Evolutionary conservation across 768 basidiomycete genomes (phyloP).

Genomic region (Pulveroboletus sp.): DNA sequence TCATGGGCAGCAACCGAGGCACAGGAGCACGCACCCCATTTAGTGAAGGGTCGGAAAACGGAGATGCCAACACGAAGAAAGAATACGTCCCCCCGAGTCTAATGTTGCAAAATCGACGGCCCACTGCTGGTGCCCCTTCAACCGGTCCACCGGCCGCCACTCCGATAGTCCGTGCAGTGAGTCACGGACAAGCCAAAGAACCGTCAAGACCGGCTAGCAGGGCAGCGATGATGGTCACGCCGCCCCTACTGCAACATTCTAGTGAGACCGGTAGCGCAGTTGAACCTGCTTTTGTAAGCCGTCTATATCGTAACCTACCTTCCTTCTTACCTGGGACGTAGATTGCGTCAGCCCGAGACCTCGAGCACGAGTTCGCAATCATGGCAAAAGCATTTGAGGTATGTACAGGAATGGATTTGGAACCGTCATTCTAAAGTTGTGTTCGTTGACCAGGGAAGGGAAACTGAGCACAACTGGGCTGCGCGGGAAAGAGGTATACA

Average conservation of each 20-base stretch:
- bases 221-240: slow-evolving; percentile 42
- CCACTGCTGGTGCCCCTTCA: slow-evolving; percentile 36
- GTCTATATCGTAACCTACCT: not conserved
- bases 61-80: slow-evolving; percentile 34
- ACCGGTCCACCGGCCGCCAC: slow-evolving; percentile 24
- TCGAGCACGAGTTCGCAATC: slow-evolving; percentile 78
- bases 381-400: slow-evolving; percentile 86
- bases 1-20: slow-evolving; percentile 46
- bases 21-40: slow-evolving; percentile 41
- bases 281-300: slow-evolving; percentile 66
- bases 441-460: slow-evolving; percentile 71
- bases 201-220: slow-evolving; percentile 60
- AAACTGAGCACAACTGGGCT: slow-evolving; percentile 96
- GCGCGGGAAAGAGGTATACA: slow-evolving; percentile 73
- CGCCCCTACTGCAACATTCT: slow-evolving; percentile 40
- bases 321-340: slow-evolving; percentile 26
- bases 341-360: slow-evolving; percentile 83
- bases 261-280: slow-evolving; percentile 47
- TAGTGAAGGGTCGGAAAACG: slow-evolving; percentile 63
- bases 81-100: slow-evolving; percentile 79
- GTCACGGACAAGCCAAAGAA: slow-evolving; percentile 50
- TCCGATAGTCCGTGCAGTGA: slow-evolving; percentile 42
- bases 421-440: not conserved
- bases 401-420: slow-evolving; percentile 13
- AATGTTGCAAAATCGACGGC: slow-evolving; percentile 50